These are phyloP conservation scores for Falciphora oryzae DNA, from an alignment of 2,329 filamentous ascomycete genomes.

Conservation along the genomic window DNA sequence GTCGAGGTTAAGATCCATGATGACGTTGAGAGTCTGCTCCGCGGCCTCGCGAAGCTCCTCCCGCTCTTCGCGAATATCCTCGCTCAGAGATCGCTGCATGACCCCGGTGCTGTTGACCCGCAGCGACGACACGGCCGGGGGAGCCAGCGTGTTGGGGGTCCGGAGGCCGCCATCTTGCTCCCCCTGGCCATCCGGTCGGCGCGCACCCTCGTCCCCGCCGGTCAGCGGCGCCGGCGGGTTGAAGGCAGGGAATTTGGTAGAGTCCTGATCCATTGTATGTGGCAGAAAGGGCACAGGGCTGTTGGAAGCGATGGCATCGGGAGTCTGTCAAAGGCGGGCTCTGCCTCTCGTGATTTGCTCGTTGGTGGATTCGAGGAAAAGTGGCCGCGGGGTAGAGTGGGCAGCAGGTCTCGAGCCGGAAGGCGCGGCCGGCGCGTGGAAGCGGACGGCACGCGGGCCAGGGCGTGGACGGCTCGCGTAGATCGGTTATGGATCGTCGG, in stretches of 20 bases:
- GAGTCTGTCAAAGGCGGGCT: slow-evolving; percentile 33
- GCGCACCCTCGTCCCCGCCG: slow-evolving; percentile 41
- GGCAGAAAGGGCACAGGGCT: slow-evolving; percentile 6
- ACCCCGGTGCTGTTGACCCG: slow-evolving; percentile 40
- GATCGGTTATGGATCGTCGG: not conserved
- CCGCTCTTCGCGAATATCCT: slow-evolving; percentile 87
- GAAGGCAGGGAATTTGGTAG: slow-evolving; percentile 30
- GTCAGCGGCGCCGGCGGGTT: slow-evolving; percentile 48
- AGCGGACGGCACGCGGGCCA: not conserved
- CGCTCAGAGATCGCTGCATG: slow-evolving; percentile 68
- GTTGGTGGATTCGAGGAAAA: not conserved
- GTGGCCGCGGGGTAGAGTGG: not conserved
- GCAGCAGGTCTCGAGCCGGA: not conserved
- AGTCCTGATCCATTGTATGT: slow-evolving; percentile 37
- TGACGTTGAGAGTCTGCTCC: slow-evolving; percentile 93
- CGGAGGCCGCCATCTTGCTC: not conserved
- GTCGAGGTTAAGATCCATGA: slow-evolving; percentile 88
- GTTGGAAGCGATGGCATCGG: slow-evolving; percentile 38
- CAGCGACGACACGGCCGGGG: slow-evolving; percentile 48
- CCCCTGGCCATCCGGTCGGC: not conserved
- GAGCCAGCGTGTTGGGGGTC: slow-evolving; percentile 38
- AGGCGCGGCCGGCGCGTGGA: not conserved
- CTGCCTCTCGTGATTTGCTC: not conserved
- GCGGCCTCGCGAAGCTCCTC: slow-evolving; percentile 93
- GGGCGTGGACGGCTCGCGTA: not conserved